Conservation (phyloP, 768 basidiomycete genomes). For the Tylopilus subfusipes region DNA sequence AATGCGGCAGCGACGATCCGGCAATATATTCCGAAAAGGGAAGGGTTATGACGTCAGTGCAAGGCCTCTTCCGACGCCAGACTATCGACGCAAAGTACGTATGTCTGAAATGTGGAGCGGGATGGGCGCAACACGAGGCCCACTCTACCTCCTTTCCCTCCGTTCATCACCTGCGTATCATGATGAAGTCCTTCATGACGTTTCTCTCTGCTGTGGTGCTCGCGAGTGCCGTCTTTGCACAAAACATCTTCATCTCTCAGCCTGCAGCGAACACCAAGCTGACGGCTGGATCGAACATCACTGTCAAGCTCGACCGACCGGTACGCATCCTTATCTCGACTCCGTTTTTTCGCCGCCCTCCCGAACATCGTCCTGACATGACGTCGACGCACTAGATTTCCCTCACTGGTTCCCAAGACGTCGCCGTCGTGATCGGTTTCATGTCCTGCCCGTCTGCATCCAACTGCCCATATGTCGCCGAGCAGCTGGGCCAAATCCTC, state of each 20-base stretch:
- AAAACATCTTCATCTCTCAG: constrained; percentile 26
- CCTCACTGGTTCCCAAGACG: not conserved
- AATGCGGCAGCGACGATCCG: too few relatives aligned
- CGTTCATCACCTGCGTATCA: too few relatives aligned
- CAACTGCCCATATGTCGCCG: not conserved
- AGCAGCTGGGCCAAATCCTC: constrained; percentile 4
- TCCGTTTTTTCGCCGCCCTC: not conserved
- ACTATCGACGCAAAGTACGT: not conserved
- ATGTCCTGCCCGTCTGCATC: not conserved
- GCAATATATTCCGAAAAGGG: not conserved
- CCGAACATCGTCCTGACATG: not conserved
- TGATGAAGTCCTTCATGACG: constrained; percentile 2
- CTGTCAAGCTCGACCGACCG: constrained; percentile 40
- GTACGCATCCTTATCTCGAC: constrained; percentile 26
- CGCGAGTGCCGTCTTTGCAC: constrained; percentile 33
- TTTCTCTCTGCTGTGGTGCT: not conserved
- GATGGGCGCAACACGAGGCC: not conserved
- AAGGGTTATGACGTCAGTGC: not conserved
- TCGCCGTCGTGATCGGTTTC: constrained; percentile 10
- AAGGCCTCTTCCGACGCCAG: too few relatives aligned
- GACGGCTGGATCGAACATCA: constrained; percentile 33
- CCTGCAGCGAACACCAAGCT: constrained; percentile 36
- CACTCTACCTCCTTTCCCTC: not conserved
- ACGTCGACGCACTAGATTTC: not conserved
- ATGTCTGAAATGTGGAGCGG: not conserved